Evolutionary conservation across 2,329 filamentous ascomycete species (phyloP).

Genomic region (Alternaria brassicicola): DNA sequence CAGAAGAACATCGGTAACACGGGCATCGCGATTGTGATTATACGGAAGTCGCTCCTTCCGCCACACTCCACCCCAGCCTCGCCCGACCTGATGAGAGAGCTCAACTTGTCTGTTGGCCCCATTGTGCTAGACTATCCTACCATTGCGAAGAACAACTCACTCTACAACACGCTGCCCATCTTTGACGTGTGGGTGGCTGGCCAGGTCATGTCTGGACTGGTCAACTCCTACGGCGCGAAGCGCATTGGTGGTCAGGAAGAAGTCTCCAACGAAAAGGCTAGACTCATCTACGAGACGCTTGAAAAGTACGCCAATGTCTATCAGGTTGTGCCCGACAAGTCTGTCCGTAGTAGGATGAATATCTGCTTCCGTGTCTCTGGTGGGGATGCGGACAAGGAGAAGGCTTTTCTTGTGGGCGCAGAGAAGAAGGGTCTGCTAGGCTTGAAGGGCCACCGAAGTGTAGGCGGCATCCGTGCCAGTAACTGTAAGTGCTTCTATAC

Average conservation of each 20-base stretch:
- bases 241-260: constrained; percentile 79
- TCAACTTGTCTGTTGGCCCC: constrained; percentile 78
- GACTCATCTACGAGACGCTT: constrained; percentile 75
- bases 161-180: constrained; percentile 96
- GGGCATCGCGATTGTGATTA: constrained; percentile 83
- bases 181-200: constrained; percentile 92
- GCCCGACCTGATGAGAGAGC: constrained; percentile 70
- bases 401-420: constrained; percentile 76
- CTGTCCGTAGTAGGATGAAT: constrained; percentile 86
- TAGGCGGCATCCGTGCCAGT: constrained; percentile 83
- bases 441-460: constrained; percentile 84
- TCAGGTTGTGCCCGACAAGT: constrained; percentile 75
- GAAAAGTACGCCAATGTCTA: constrained; percentile 78
- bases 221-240: constrained; percentile 65
- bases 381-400: constrained; percentile 73
- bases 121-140: constrained; percentile 82
- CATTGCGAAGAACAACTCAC: constrained; percentile 88
- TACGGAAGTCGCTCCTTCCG: constrained; percentile 80
- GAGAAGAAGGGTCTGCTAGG: constrained; percentile 73
- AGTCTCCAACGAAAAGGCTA: constrained; percentile 74
- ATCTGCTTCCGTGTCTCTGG: constrained; percentile 83
- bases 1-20: constrained; percentile 93
- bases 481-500: constrained; percentile 63
- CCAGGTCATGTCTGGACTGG: constrained; percentile 80
- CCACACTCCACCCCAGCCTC: constrained; percentile 65